Evolutionary conservation across 257 asterid genomes (phyloP).

Genomic region (Solanum okadae): DNA sequence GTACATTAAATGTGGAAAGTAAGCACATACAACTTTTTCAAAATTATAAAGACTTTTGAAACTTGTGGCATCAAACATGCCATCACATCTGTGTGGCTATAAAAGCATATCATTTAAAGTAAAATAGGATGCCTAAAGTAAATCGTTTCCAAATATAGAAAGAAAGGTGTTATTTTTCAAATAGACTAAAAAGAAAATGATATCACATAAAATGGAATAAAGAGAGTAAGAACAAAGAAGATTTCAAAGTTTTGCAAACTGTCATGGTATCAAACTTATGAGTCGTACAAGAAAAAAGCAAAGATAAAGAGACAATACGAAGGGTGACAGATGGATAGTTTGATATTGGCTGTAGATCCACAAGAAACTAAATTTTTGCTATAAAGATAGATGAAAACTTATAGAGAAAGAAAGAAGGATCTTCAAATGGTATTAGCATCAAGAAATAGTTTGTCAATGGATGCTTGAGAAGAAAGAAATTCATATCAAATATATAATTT

Average conservation of each 20-base stretch:
- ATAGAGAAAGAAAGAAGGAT: not conserved
- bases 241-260: not conserved
- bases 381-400: not conserved
- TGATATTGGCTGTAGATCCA: not conserved
- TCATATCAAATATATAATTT: not conserved
- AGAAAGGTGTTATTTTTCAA: not conserved
- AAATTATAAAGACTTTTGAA: not conserved
- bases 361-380: not conserved
- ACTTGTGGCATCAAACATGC: not conserved
- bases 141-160: not conserved
- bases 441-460: not conserved
- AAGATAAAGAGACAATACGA: not conserved
- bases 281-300: not conserved
- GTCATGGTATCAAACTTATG: not conserved
- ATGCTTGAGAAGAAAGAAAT: not conserved
- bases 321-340: not conserved
- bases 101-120: not conserved
- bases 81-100: not conserved
- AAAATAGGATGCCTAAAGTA: not conserved
- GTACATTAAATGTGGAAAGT: not conserved
- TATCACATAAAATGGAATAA: not conserved
- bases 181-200: not conserved
- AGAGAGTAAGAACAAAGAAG: not conserved
- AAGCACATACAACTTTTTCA: not conserved
- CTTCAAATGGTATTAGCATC: not conserved